These are phyloP conservation scores for Chlamydomonas applanata DNA, from an alignment of 139 green algal genomes.

Conservation along the genomic window DNA sequence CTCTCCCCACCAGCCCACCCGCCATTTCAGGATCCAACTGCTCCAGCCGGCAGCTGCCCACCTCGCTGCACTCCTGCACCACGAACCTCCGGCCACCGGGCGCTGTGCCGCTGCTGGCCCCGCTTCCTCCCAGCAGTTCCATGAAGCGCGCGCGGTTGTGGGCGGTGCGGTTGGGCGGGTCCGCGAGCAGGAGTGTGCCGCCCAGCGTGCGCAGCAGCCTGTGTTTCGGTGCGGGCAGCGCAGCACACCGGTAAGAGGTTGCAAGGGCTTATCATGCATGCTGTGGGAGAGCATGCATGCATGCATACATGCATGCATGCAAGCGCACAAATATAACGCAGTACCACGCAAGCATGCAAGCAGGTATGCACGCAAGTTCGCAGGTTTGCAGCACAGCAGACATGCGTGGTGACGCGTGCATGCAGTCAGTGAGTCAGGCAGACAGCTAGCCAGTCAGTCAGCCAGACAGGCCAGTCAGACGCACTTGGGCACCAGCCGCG, in stretches of 20 bases:
- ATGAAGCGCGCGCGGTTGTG: slow-evolving; percentile 49
- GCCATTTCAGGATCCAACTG: slow-evolving; percentile 44
- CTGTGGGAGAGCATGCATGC: not conserved
- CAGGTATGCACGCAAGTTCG: not conserved
- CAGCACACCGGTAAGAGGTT: too few species aligned
- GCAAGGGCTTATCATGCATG: not conserved
- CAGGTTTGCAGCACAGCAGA: not conserved
- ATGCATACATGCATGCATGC: not conserved
- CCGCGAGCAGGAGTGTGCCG: slow-evolving; percentile 42
- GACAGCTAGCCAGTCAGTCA: too few species aligned
- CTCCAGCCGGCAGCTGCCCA: not conserved
- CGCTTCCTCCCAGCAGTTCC: slow-evolving; percentile 18
- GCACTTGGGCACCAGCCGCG: slow-evolving; percentile 34
- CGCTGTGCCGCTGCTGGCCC: not conserved
- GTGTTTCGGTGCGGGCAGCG: not conserved
- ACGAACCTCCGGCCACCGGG: slow-evolving; percentile 24
- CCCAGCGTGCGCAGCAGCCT: slow-evolving; percentile 11
- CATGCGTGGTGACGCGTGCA: too few species aligned
- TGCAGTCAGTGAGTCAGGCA: too few species aligned
- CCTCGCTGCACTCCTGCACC: slow-evolving; percentile 16
- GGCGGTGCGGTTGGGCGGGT: slow-evolving; percentile 52
- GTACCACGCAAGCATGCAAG: not conserved
- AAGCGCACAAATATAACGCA: not conserved
- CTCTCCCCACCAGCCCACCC: slow-evolving; percentile 17
- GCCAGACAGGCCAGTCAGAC: not conserved